Base-by-base conservation (phyloP, 2,329 filamentous ascomycete genomes). In the Neobulgaria alba region DNA sequence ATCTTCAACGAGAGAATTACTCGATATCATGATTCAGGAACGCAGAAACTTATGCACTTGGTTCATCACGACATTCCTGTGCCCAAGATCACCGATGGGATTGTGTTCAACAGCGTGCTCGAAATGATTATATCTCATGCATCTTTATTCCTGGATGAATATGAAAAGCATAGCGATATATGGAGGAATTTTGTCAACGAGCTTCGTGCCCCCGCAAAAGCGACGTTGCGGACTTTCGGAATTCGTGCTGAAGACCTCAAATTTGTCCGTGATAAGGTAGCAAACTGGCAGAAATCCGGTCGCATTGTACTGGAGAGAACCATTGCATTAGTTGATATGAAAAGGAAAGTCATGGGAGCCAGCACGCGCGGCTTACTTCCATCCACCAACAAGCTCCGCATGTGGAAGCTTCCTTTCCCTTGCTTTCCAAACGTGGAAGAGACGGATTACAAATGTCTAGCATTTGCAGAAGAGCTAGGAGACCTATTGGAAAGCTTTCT, bases 231-330 rank as follows among this genome's bases (percentile, higher is more conserved):
- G n/a, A 26, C 23, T 12, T 26, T 26, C 23, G 7, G 7, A 26
- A 26, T 12, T 12, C 23, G 12, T 7, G n/a, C n/a, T n/a, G n/a
- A n/a, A n/a, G n/a, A n/a, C n/a, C n/a, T n/a, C n/a, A 26, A 26
- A 26, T 26, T 12, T 7, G 32, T 10, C 20, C 30, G 12, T 7
- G 12, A 7, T 12, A 21, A 5, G 17, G 20, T 26, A 14, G 33
- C 19, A 15, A 30, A 16, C 21, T 46, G 44, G 44, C 14, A 39
- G 10, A 21, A 15, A 40, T 30, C 37, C 8, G 33, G 33, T n/a
- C 35, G 30, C 33, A 3, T 44, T 14, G 16, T 46, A 15, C 32
- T 43, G 3, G 46, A 46, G 41, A 33, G 33, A 20, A 31, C 41
- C 7, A 41, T 29, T 3, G 17, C 10, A 2, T 20, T 46, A 16